A percentile compares a stretch with the other conserved stretches of the same genome.
Conservation (phyloP, 345 rosid species). For the Barbarea vulgaris region DNA sequence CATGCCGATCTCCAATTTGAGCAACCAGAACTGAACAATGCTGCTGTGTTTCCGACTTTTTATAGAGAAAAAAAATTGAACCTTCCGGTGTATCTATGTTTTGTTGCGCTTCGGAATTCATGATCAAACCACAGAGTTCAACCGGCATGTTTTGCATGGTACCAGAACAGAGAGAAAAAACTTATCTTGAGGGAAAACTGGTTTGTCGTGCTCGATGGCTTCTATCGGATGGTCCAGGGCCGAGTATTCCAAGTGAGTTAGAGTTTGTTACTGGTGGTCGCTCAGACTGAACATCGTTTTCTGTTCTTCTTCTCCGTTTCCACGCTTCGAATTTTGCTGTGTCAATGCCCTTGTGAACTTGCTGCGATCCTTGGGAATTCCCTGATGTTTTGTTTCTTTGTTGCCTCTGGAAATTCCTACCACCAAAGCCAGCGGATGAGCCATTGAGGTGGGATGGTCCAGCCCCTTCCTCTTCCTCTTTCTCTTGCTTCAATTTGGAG, state of each 20-base stretch:
- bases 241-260: conserved; percentile 87
- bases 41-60: conserved; percentile 17
- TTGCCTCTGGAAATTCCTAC: conserved; percentile 53
- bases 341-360: conserved; percentile 63
- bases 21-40: conserved; percentile 26
- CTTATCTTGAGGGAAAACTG: conserved; percentile 66
- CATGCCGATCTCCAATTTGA: conserved; percentile 22
- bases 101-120: conserved; percentile 20
- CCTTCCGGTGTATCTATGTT: conserved; percentile 27
- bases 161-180: conserved; percentile 44
- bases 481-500: conserved; percentile 84
- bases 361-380: conserved; percentile 53
- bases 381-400: conserved; percentile 54
- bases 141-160: conserved; percentile 14
- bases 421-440: conserved; percentile 45
- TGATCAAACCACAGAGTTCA: conserved; percentile 19
- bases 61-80: neutral
- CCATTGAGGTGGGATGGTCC: conserved; percentile 78
- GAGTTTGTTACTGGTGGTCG: conserved; percentile 60
- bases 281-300: conserved; percentile 40
- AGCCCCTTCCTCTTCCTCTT: conserved; percentile 68
- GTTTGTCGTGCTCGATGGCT: conserved; percentile 61
- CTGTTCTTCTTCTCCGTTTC: conserved; percentile 84
- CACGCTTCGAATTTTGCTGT: conserved; percentile 82
- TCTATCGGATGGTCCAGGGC: conserved; percentile 89